A percentile compares a stretch with the other conserved stretches of the same genome.
Evolutionary conservation across 2,329 filamentous ascomycete species (phyloP).

Genomic region (Aspergillus neoniger): DNA sequence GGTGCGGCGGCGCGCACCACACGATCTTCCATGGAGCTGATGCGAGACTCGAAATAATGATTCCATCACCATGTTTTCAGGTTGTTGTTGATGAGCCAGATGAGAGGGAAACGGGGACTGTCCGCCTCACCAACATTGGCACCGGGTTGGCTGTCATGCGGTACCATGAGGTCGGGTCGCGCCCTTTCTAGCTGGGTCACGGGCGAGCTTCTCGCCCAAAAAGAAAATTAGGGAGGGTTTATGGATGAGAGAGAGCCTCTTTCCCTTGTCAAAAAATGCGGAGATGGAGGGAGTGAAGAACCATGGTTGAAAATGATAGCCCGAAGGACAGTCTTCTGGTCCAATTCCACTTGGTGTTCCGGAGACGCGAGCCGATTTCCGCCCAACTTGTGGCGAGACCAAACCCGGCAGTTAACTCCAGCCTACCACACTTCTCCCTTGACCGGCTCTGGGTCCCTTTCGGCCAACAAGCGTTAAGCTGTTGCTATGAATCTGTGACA

Average conservation of each 20-base stretch:
- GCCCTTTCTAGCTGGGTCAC: background rate
- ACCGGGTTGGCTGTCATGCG: background rate
- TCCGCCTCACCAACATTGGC: background rate
- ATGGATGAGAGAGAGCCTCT: background rate
- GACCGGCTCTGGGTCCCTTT: slow-evolving; percentile 3
- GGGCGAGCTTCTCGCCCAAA: background rate
- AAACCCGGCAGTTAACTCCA: slow-evolving; percentile 20
- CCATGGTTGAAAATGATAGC: background rate
- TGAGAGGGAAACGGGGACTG: background rate
- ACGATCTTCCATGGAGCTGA: no score
- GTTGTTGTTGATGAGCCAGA: no score
- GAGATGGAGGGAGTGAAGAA: background rate
- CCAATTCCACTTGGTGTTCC: background rate
- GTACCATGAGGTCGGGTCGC: background rate
- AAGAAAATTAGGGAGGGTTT: background rate
- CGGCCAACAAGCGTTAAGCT: slow-evolving; percentile 8
- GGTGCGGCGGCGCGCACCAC: no score
- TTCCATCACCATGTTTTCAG: no score
- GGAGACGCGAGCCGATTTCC: slow-evolving; percentile 12
- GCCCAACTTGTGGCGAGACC: slow-evolving; percentile 10
- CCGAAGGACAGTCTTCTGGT: background rate
- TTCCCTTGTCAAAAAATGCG: background rate
- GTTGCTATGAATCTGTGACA: background rate
- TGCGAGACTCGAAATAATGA: no score
- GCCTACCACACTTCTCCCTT: slow-evolving; percentile 19